Percentiles rank a stretch among this genome's conserved stretches.
Conservation (phyloP, 2,329 filamentous ascomycete species). For the Claviceps sp. region DNA sequence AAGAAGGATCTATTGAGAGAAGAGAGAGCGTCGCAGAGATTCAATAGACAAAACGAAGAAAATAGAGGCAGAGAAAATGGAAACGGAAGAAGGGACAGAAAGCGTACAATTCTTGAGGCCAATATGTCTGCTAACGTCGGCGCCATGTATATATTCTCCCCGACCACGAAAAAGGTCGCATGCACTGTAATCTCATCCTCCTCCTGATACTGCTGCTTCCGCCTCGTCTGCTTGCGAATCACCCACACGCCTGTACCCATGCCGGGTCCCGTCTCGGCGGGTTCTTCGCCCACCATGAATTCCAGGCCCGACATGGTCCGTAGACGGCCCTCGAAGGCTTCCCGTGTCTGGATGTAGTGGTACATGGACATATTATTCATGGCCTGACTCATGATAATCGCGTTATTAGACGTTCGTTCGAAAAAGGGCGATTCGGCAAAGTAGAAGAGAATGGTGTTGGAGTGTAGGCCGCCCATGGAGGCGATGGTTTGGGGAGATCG, state of each 20-base stretch:
- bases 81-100: background rate
- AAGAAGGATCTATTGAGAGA: too few relatives aligned
- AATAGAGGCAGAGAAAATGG: background rate
- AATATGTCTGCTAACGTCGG: constrained; percentile 47
- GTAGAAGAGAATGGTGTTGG: constrained; percentile 53
- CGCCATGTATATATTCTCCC: constrained; percentile 55
- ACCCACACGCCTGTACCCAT: constrained; percentile 57
- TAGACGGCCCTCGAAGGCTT: constrained; percentile 49
- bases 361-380: constrained; percentile 47
- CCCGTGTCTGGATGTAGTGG: constrained; percentile 44
- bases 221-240: constrained; percentile 53
- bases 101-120: constrained; percentile 41
- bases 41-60: background rate
- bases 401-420: constrained; percentile 55
- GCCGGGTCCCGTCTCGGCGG: constrained; percentile 48
- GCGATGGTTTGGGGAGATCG: constrained; percentile 35
- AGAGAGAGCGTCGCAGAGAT: background rate
- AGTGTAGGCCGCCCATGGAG: constrained; percentile 46
- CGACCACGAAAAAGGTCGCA: constrained; percentile 49
- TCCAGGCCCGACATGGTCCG: constrained; percentile 53
- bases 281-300: constrained; percentile 52
- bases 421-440: constrained; percentile 56
- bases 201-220: constrained; percentile 37
- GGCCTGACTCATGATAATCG: constrained; percentile 47
- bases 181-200: constrained; percentile 48